Evolutionary conservation across 1,139 yeast genomes (phyloP), one percentile per base, ranked within the genome.

Genomic region (Zygosaccharomyces pseudobailii): DNA sequence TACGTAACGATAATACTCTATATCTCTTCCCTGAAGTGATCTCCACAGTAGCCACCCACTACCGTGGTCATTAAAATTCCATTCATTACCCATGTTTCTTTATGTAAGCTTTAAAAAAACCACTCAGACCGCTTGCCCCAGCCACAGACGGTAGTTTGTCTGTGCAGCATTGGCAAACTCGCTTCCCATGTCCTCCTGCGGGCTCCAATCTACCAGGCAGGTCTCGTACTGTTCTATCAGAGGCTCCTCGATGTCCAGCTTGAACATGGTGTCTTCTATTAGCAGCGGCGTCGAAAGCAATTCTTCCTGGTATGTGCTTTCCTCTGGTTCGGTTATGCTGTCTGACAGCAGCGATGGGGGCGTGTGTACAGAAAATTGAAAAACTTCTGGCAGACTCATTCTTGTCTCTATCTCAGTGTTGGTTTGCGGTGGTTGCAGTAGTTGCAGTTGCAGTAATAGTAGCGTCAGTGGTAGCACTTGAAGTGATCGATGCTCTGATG

Each of bases 141-240:
- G 49, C 59, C 59, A 56, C 41, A 56, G 49, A 38, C 59, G 47
- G 55, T 56, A 56, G 49, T 56, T 56, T 36, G 49, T 56, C 40
- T 54, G 58, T 17, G 59, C 57, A 9, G 57, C 58, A 42, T 55
- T 43, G 17, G 57, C 57, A 32, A 56, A 55, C 36, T 46, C 54
- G 34, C 50, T 49, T 30, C 43, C 49, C 33, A 30, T 9, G 20
- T 28, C 24, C 34, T 40, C 30, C 23, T 34, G 46, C 47, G 23
- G 32, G 25, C 36, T 35, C 32, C 36, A 37, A 9, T 33, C 43
- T 27, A 39, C 41, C 23, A 28, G 38, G 10, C 24, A n/a, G 24
- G 23, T 40, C n/a, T 40, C 25, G 22, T 17, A 21, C 32, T 31
- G 13, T 17, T 40, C 37, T 31, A 23, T 33, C 27, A 33, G 31